Base-by-base conservation (phyloP, 139 green algal genomes). In the Mesotaenium endlicherianum region DNA sequence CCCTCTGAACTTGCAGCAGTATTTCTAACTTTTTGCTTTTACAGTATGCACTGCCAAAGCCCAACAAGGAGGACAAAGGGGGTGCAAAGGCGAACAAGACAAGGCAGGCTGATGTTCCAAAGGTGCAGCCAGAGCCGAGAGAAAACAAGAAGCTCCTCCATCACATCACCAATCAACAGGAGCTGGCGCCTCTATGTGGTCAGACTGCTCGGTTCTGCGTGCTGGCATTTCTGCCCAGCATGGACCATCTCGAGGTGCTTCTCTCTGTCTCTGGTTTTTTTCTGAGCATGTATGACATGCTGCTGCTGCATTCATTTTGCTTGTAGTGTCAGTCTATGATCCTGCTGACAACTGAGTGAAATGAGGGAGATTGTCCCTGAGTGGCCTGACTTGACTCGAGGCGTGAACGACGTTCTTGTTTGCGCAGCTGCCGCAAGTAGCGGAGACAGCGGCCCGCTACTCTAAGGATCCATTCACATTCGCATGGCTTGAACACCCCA, bases 41-140 rank as follows among this genome's bases (percentile, higher is more conserved):
- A 26, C 75, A 81, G 75, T 81, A 70, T 36, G 75, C 75, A 36
- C 75, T 81, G 16, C 75, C 75, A 43, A 81, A 81, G 47, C 34
- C 41, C 42, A 43, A 44, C 75, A 81, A 81, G 42, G 11, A 4
- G 26, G 47, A 30, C 17, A 81, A 70, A n/a, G 17, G 38, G n/a
- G 16, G 36, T 43, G 59, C 57, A 58, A 72, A 72, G 60, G 26
- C 53, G 26, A 64, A 64, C 26, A 26, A 26, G 60, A 5, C 36
- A 72, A 38, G 45, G 69, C 44, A 34, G 4, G 69, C 49, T 77
- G 41, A 3, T 31, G 47, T 6, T 6, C 41, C 8, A 64, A 64
- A 64, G 43, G 6, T 5, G 43, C 60, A 11, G 11, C 60, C 17
- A 47, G 36, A 6, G 43, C 36, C 11, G 43, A 14, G 6, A 72